Evolutionary conservation across 805 yeast genomes (phyloP).

Genomic region (Spathaspora hagerdaliae): DNA sequence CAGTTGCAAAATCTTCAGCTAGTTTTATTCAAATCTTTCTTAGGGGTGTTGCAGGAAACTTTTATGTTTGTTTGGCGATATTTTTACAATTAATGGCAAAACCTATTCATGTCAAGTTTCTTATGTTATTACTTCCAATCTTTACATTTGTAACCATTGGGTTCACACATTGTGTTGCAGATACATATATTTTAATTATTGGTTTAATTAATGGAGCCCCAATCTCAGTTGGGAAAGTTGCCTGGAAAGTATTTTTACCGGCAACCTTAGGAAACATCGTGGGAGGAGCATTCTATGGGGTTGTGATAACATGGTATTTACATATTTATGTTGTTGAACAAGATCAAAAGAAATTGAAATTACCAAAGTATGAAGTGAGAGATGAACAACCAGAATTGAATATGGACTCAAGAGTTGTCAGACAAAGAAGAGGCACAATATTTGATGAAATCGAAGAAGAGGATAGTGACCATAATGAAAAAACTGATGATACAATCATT

Average conservation of each 20-base stretch:
- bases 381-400: constrained; percentile 81
- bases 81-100: constrained; percentile 75
- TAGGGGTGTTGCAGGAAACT: constrained; percentile 75
- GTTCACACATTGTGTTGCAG: constrained; percentile 78
- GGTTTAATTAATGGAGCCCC: constrained; percentile 68
- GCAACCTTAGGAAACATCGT: constrained; percentile 71
- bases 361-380: constrained; percentile 66
- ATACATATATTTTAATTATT: constrained; percentile 64
- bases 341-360: constrained; percentile 56
- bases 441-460: constrained; percentile 2
- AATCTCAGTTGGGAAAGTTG: constrained; percentile 56
- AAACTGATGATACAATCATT: background rate
- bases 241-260: constrained; percentile 72
- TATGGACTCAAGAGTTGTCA: constrained; percentile 74
- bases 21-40: constrained; percentile 61
- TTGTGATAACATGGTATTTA: constrained; percentile 66
- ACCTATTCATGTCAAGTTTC: constrained; percentile 71
- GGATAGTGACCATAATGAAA: background rate
- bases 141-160: constrained; percentile 79
- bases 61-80: constrained; percentile 70
- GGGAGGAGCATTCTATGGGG: constrained; percentile 71
- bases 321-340: constrained; percentile 70
- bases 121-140: constrained; percentile 62
- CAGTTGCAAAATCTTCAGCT: constrained; percentile 37
- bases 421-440: constrained; percentile 19